phyloP scores from a whole-genome alignment of 805 yeast species.

The Yarrowia sp. region DNA sequence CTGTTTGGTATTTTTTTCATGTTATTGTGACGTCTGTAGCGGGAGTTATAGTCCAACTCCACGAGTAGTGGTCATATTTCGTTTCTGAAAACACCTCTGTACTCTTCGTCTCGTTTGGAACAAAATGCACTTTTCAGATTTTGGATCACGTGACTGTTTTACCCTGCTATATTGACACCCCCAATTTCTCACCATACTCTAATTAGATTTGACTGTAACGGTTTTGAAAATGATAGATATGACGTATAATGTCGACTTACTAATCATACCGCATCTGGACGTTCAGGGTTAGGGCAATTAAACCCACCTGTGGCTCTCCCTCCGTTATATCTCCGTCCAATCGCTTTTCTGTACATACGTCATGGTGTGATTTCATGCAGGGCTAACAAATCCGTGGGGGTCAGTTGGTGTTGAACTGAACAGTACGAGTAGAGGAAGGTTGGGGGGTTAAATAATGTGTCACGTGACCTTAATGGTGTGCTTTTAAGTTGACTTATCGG shows the following conservation, averaged over 20 bases:
- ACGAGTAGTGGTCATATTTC: not conserved
- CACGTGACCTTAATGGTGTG: too few relatives aligned
- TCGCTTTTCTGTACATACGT: not conserved
- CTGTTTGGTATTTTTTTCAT: too few relatives aligned
- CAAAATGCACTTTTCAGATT: not conserved
- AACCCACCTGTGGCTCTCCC: not conserved
- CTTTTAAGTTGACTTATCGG: too few relatives aligned
- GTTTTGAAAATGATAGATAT: not conserved
- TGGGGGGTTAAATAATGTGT: too few relatives aligned
- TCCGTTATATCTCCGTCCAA: slow-evolving; percentile 3
- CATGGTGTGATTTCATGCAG: slow-evolving; percentile 8
- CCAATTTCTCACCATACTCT: not conserved
- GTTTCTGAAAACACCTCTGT: not conserved
- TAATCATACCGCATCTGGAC: not conserved
- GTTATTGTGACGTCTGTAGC: too few relatives aligned
- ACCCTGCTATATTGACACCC: not conserved
- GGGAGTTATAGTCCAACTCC: too few relatives aligned
- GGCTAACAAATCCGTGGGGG: slow-evolving; percentile 12
- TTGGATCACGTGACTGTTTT: not conserved
- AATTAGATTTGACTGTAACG: slow-evolving; percentile 1
- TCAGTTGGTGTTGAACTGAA: not conserved
- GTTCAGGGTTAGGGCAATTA: not conserved
- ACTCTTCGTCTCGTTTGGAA: not conserved
- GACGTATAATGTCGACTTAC: too few relatives aligned
- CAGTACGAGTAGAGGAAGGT: too few relatives aligned